Base-by-base conservation (phyloP, 1,284 basidiomycete species). In the Abortiporus biennis region DNA sequence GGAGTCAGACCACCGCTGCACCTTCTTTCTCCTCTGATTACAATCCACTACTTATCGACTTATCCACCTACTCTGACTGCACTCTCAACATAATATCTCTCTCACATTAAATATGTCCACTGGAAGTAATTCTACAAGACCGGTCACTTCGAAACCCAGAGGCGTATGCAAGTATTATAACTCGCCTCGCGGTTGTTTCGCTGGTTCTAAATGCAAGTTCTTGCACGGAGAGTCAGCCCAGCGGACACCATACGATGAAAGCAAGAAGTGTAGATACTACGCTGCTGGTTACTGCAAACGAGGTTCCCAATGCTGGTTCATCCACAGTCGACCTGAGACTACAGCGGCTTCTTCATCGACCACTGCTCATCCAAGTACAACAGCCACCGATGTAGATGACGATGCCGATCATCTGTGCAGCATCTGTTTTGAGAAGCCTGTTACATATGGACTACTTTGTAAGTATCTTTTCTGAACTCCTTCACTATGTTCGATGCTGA, bases 391-490 rank as follows among this genome's bases (percentile, higher is more conserved):
- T n/a, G 27, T 29, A 8, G 59, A 66, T 22, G 53, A 54, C 9
- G 54, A 53, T 13, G 71, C 74, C 12, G 70, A 75, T 22, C 48
- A 48, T 17, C 30, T 67, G 2, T 89, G 85, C 54, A 74, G 73
- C 20, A 83, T 89, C 36, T 89, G 85, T 54, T 71, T 83, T 42
- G 85, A 89, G 54, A 77, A 70, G 51, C 85, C 85, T 13, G 61
- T 58, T 1, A 75, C 73, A 1, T 88, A 75, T 54, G 83, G 83
- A 34, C 61, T 87, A n/a, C 67, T 87, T 29, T 66, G 83, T 83
- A 46, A 48, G 73, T 57, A 11, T 30, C n/a, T n/a, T 25, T 33
- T 40, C 3, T 21, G 21, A 16, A 15, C 16, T 42, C 13, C 16
- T 25, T 36, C 38, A 17, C 30, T 27, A 2, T 40, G 21, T 20